A percentile compares a stretch with the other conserved stretches of the same genome.
phyloP scores from a whole-genome alignment of 305 asterid genomes.

The Andrographis paniculata region DNA sequence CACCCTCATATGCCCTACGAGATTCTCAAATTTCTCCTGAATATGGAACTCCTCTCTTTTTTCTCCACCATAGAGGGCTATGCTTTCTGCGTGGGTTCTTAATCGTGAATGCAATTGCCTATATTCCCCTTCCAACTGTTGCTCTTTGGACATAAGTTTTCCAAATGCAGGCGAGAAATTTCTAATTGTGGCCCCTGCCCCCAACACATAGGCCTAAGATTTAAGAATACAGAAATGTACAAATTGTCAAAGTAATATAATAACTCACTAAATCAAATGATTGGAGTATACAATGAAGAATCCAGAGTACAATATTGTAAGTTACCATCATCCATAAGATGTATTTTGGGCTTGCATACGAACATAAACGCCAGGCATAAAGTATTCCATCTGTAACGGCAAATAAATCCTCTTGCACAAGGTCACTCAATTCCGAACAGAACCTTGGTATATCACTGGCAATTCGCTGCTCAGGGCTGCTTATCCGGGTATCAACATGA shows the following conservation, averaged over 20 bases:
- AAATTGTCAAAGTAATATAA: conserved; percentile 18
- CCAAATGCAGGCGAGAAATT: conserved; percentile 98
- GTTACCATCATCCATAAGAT: conserved; percentile 88
- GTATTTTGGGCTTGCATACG: conserved; percentile 99
- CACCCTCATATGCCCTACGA: conserved; percentile 73
- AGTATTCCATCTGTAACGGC: conserved; percentile 91
- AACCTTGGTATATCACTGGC: conserved; percentile 97
- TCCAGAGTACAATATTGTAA: conserved; percentile 14
- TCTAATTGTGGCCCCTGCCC: conserved; percentile 85
- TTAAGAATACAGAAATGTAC: conserved; percentile 28
- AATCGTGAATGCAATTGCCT: conserved; percentile 95
- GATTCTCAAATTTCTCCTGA: conserved; percentile 72
- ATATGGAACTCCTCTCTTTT: conserved; percentile 88
- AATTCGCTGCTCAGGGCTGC: conserved; percentile 92
- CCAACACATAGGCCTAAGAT: conserved; percentile 88
- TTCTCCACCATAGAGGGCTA: conserved; percentile 97
- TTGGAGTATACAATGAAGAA: too few relatives aligned
- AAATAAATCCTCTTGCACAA: conserved; percentile 90
- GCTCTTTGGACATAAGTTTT: conserved; percentile 85
- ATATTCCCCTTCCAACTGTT: conserved; percentile 96
- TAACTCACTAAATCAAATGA: too few relatives aligned
- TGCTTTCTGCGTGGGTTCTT: conserved; percentile 98
- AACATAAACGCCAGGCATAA: conserved; percentile 96
- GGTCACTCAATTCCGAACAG: conserved; percentile 97
- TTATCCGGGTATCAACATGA: conserved; percentile 96